Conservation (phyloP, 352 stramenopile species). For the Phytopythium mirpurense region DNA sequence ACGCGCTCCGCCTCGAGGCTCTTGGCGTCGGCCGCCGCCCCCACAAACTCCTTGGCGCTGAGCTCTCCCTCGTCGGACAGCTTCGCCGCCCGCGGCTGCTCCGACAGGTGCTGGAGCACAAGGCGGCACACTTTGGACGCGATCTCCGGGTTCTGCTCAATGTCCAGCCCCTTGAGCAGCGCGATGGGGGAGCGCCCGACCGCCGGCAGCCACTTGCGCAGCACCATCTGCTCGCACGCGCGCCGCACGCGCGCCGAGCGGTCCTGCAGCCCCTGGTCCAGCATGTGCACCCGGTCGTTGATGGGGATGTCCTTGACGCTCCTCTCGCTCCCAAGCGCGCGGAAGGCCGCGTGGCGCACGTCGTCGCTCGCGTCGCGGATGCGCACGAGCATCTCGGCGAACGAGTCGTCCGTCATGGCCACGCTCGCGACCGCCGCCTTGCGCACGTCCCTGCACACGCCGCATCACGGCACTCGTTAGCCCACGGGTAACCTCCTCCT, state of each 20-base stretch:
- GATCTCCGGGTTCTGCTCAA: constrained; percentile 51
- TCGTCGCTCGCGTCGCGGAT: constrained; percentile 70
- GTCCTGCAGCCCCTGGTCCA: constrained; percentile 75
- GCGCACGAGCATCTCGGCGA: constrained; percentile 59
- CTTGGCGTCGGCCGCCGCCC: constrained; percentile 24
- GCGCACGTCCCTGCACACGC: constrained; percentile 46
- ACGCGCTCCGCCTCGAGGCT: constrained; percentile 41
- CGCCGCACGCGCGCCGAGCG: constrained; percentile 37
- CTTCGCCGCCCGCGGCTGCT: constrained; percentile 23
- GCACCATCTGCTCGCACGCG: constrained; percentile 69
- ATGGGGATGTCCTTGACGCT: constrained; percentile 53
- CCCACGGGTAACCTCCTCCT: neutral
- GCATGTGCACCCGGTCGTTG: constrained; percentile 57
- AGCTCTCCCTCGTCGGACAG: constrained; percentile 29
- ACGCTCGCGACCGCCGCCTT: constrained; percentile 56
- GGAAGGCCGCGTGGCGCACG: constrained; percentile 54
- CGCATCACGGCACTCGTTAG: neutral
- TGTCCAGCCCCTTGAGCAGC: constrained; percentile 55
- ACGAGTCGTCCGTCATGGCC: constrained; percentile 31
- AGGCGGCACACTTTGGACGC: constrained; percentile 45
- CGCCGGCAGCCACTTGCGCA: constrained; percentile 58
- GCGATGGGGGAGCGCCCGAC: constrained; percentile 45
- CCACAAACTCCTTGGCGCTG: constrained; percentile 42
- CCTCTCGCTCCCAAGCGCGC: constrained; percentile 38
- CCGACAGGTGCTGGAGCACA: constrained; percentile 39